Evolutionary conservation across 2,329 filamentous ascomycete species (phyloP), one percentile per base, ranked within the genome.

Genomic region (Exophiala dermatitidis): DNA sequence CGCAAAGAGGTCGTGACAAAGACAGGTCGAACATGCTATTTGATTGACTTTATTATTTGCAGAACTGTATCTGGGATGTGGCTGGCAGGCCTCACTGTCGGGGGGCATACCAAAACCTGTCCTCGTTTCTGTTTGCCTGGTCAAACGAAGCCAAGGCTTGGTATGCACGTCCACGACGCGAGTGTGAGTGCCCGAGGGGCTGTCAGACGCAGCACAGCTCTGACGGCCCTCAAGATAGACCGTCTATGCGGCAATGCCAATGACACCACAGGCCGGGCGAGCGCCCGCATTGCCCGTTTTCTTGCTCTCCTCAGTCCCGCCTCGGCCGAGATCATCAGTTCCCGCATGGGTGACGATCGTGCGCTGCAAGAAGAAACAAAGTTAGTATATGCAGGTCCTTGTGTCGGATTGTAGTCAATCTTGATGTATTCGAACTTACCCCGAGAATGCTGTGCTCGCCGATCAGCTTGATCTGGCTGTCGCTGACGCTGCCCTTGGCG

Each of bases 231-330:
- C 19, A 19, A 19, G 19, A 19, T 2, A 2, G 12, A 28, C 12
- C 5, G 32, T 8, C 26, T 54, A 60, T 58, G 52, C 52, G 57
- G 87, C 83, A 76, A 95, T 93, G 65, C 89, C 89, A 72, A 95
- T 95, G 70, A 95, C 90, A 78, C 93, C 93, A 77, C 93, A 98
- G 71, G 93, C 93, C 70, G 93, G 93, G 70, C 93, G 88, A 65
- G 77, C 73, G 67, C 93, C 93, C 70, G 93, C 93, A 72, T 97
- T 98, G 64, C 93, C 93, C 62, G 93, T 98, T 85, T 94, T 96
- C 80, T 94, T 89, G 68, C 89, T 95, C 79, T 97, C 90, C 76
- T 91, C 88, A 77, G 88, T 84, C 65, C 77, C 88, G 68, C 90
- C 90, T 80, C 87, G 88, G 74, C 93, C 93, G 62, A 98, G 88